Percentiles rank a stretch among this genome's conserved stretches.
These are phyloP conservation scores for Senecio squalidus DNA, from an alignment of 140 eudicot species.

Conservation along the genomic window DNA sequence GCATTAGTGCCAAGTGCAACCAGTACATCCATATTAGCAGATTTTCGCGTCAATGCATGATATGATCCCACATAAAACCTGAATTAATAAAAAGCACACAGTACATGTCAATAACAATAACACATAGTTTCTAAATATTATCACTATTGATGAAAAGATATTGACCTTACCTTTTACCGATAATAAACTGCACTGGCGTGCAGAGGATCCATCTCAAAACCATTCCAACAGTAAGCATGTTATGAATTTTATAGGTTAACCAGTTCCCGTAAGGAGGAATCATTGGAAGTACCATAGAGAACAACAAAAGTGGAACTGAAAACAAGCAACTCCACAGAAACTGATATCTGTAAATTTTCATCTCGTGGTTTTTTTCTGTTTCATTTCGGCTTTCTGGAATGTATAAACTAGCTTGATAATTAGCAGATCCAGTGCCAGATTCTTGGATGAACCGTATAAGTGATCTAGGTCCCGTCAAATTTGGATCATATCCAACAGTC, in stretches of 20 bases:
- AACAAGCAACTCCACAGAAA: conserved; percentile 87
- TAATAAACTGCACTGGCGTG: conserved; percentile 89
- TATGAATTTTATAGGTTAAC: conserved; percentile 67
- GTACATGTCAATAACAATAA: conserved; percentile 10
- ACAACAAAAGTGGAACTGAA: conserved; percentile 68
- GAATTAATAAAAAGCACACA: conserved; percentile 10
- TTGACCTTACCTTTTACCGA: conserved; percentile 74
- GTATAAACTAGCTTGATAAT: conserved; percentile 65
- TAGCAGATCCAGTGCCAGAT: conserved; percentile 39
- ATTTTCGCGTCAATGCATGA: conserved; percentile 77
- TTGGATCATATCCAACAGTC: conserved; percentile 67
- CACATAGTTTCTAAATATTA: conserved; percentile 6
- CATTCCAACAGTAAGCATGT: conserved; percentile 81
- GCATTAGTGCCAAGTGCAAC: conserved; percentile 97
- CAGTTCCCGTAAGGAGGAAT: conserved; percentile 90
- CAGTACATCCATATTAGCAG: conserved; percentile 97
- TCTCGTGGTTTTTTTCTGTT: conserved; percentile 58
- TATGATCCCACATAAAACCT: conserved; percentile 94
- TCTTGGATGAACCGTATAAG: conserved; percentile 58
- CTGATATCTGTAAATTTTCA: conserved; percentile 49
- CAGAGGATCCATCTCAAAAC: conserved; percentile 82
- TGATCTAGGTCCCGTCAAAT: conserved; percentile 78
- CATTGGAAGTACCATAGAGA: conserved; percentile 91
- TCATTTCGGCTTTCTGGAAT: conserved; percentile 64
- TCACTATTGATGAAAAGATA: not conserved